Evolutionary conservation across 2,329 filamentous ascomycete species (phyloP).

Genomic region (Elsinoe perseae): DNA sequence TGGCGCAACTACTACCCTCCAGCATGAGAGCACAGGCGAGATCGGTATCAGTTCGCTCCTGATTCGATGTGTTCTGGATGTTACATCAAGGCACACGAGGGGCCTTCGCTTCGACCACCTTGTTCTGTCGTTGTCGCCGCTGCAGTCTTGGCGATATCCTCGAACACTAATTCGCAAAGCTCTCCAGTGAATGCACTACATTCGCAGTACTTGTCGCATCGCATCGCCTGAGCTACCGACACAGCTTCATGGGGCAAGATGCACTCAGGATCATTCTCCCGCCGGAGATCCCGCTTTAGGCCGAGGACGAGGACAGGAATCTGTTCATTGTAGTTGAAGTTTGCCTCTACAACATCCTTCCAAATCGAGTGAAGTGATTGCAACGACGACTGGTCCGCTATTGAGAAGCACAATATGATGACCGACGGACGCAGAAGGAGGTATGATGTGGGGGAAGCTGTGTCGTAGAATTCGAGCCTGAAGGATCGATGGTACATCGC

Average conservation of each 20-base stretch:
- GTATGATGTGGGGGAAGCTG: conserved; percentile 50
- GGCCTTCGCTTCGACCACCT: conserved; percentile 42
- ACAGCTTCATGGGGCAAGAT: conserved; percentile 47
- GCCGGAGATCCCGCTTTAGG: conserved; percentile 50
- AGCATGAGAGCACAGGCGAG: too few species aligned
- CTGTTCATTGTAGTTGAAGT: conserved; percentile 46
- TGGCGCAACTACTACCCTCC: too few species aligned
- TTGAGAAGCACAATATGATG: conserved; percentile 52
- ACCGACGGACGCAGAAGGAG: conserved; percentile 47
- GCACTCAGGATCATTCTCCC: conserved; percentile 34
- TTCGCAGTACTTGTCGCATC: conserved; percentile 55
- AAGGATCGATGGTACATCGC: conserved; percentile 49
- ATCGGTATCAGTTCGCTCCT: too few species aligned
- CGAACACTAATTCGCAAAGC: conserved; percentile 51
- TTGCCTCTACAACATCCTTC: conserved; percentile 38
- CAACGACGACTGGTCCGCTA: conserved; percentile 46
- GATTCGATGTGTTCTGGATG: neutral
- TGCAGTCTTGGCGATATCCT: conserved; percentile 52
- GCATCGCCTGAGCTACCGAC: conserved; percentile 49
- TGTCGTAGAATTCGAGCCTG: conserved; percentile 50
- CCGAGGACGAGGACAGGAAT: conserved; percentile 54
- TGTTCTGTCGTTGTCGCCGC: conserved; percentile 50
- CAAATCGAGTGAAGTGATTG: conserved; percentile 39
- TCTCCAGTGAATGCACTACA: conserved; percentile 55
- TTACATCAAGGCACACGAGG: conserved; percentile 37